These are phyloP conservation scores for Vitellaria paradoxa DNA, from an alignment of 179 eudicot species.

Conservation along the genomic window DNA sequence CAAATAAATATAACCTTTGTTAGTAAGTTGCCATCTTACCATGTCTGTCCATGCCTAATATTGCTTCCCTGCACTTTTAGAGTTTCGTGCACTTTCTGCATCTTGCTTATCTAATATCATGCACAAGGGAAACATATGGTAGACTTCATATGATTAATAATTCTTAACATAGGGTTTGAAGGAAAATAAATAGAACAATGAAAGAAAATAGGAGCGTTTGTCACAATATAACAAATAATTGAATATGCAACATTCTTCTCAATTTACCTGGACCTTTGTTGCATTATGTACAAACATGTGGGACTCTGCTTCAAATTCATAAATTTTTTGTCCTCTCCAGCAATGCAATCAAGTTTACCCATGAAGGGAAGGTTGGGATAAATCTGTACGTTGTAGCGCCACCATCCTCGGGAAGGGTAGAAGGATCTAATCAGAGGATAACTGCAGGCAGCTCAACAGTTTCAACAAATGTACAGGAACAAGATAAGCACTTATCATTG, in stretches of 20 bases:
- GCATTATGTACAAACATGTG: background rate
- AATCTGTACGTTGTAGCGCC: conserved; percentile 53
- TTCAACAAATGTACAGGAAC: background rate
- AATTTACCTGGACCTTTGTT: background rate
- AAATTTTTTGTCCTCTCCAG: conserved; percentile 35
- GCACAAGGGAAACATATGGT: no score
- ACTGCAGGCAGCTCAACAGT: background rate
- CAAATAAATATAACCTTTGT: no score
- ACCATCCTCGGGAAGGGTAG: background rate
- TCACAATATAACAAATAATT: background rate
- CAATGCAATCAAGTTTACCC: conserved; percentile 96
- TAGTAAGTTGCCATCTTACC: no score
- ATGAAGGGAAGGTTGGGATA: conserved; percentile 93
- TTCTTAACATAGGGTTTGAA: no score
- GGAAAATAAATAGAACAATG: no score
- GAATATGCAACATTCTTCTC: background rate
- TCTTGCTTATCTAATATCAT: no score
- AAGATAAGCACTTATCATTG: conserved; percentile 5
- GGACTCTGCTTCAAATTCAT: background rate
- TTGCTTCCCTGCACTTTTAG: no score
- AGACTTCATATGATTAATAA: no score
- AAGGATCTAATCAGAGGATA: background rate
- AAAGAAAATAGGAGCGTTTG: background rate
- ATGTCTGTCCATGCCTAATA: no score
- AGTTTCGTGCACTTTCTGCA: no score